phyloP scores from a whole-genome alignment of 169 alveolate species.

The Neospora caninum region DNA sequence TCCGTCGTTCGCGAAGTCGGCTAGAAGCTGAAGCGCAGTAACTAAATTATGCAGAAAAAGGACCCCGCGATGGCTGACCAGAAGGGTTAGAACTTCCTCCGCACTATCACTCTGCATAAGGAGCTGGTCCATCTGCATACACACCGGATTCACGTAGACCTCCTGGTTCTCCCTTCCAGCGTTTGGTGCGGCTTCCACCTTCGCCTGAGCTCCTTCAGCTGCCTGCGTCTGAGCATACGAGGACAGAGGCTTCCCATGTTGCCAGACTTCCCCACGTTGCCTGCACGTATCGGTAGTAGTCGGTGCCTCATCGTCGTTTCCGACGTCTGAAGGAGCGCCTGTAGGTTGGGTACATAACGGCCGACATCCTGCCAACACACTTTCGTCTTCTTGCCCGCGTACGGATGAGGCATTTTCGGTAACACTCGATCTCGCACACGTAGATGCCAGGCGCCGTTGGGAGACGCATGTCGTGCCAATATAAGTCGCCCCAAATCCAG shows the following conservation, averaged over 20 bases:
- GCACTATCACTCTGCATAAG: constrained; percentile 52
- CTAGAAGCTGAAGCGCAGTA: constrained; percentile 67
- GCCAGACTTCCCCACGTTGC: too few species aligned
- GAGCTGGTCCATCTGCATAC: constrained; percentile 72
- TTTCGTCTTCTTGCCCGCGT: too few species aligned
- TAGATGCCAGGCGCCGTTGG: too few species aligned
- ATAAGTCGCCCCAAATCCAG: too few species aligned
- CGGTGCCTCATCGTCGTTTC: too few species aligned
- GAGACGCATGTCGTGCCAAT: too few species aligned
- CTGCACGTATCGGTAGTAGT: too few species aligned
- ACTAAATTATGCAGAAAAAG: constrained; percentile 74
- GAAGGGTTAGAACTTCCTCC: constrained; percentile 69
- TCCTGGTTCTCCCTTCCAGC: neutral
- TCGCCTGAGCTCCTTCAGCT: neutral
- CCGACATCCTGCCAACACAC: too few species aligned
- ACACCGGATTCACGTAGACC: constrained; percentile 57
- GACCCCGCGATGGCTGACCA: constrained; percentile 75
- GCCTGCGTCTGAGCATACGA: neutral
- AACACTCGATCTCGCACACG: too few species aligned
- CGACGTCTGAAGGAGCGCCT: too few species aligned
- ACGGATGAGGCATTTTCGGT: too few species aligned
- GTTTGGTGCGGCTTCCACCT: neutral
- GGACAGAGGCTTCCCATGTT: neutral
- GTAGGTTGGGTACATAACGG: too few species aligned
- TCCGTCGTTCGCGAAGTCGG: constrained; percentile 30